A percentile compares a stretch with the other conserved stretches of the same genome.
phyloP scores from a whole-genome alignment of 2,329 filamentous ascomycete species.

The Magnaporthales sp. region DNA sequence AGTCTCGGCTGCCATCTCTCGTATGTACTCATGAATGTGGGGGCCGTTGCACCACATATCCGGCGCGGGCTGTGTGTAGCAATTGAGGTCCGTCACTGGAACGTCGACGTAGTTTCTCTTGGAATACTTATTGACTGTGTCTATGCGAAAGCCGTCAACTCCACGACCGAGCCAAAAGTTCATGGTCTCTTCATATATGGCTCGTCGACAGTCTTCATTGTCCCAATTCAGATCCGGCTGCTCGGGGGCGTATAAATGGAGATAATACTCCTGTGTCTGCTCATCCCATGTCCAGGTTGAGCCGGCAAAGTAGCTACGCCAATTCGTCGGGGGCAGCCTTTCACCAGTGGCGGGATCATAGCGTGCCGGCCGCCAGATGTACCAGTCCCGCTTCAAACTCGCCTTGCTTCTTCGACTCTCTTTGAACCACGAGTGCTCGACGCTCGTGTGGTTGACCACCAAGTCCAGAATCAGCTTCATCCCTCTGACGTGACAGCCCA shows the following conservation, averaged over 20 bases:
- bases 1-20: conserved; percentile 54
- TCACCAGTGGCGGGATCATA: conserved; percentile 44
- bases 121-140: conserved; percentile 66
- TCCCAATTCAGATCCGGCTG: conserved; percentile 89
- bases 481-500: conserved; percentile 48
- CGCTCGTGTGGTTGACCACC: conserved; percentile 70
- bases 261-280: conserved; percentile 64
- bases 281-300: conserved; percentile 66
- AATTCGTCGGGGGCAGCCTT: conserved; percentile 67
- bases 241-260: conserved; percentile 62
- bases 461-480: conserved; percentile 69
- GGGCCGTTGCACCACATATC: conserved; percentile 60
- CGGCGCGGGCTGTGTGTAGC: conserved; percentile 41
- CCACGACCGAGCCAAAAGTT: conserved; percentile 72
- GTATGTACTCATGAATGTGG: conserved; percentile 57
- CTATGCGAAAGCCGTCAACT: conserved; percentile 66
- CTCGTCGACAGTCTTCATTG: conserved; percentile 55
- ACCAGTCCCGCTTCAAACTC: conserved; percentile 55
- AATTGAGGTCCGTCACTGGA: conserved; percentile 32
- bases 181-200: conserved; percentile 64
- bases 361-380: conserved; percentile 24
- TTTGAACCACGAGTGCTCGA: conserved; percentile 64
- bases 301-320: conserved; percentile 53
- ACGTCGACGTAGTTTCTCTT: conserved; percentile 31
- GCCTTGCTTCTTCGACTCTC: conserved; percentile 53